These are phyloP conservation scores for Citrus glauca DNA, from an alignment of 345 rosid genomes.

Conservation along the genomic window DNA sequence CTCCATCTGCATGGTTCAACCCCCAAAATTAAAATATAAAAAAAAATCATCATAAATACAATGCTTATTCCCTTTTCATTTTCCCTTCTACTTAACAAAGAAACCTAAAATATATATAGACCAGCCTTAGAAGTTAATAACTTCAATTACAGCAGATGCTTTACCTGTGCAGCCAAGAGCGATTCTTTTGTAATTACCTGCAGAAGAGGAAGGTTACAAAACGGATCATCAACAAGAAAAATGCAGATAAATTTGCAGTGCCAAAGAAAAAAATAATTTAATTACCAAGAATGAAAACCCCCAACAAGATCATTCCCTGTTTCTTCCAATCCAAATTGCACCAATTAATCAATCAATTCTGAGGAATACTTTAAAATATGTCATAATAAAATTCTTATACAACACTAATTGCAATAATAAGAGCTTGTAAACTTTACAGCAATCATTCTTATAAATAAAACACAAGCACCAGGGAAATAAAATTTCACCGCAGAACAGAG, in stretches of 20 bases:
- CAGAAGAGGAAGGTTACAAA: not conserved
- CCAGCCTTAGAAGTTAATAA: not conserved
- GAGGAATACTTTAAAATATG: too few species aligned
- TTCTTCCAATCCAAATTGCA: not conserved
- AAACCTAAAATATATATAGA: not conserved
- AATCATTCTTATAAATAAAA: not conserved
- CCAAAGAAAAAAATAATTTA: not conserved
- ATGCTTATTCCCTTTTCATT: not conserved
- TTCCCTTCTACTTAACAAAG: not conserved
- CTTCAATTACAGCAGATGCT: not conserved
- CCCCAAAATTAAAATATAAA: not conserved
- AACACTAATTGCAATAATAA: not conserved
- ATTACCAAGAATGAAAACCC: not conserved
- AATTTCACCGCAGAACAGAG: too few species aligned
- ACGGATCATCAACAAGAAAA: not conserved
- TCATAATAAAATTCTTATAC: not conserved
- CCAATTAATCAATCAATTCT: not conserved
- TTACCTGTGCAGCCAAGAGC: slow-evolving; percentile 39
- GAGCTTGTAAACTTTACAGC: not conserved
- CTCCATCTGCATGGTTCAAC: slow-evolving; percentile 34
- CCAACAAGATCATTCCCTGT: not conserved
- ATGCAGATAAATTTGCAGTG: not conserved
- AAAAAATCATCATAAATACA: not conserved
- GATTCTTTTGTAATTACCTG: slow-evolving; percentile 41
- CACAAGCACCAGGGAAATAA: too few species aligned